Conservation (phyloP, 495 filamentous ascomycete species). For the Aspergillus taichungensis region DNA sequence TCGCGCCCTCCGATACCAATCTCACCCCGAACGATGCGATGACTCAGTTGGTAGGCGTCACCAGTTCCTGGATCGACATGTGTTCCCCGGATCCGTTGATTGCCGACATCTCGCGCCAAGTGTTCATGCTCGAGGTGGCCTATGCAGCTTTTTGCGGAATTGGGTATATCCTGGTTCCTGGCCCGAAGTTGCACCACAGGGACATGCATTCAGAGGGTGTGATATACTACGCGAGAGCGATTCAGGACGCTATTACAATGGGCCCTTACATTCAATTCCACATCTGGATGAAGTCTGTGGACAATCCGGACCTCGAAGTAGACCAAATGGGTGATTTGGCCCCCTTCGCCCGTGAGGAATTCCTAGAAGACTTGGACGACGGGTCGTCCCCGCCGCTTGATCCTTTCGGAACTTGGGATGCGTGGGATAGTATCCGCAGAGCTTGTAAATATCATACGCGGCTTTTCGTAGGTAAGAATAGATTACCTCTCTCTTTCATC, state of each 20-base stretch:
- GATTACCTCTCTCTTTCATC: neutral
- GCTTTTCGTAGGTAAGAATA: conserved; percentile 75
- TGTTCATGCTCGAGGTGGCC: conserved; percentile 79
- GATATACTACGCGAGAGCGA: conserved; percentile 72
- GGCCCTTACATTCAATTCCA: conserved; percentile 70
- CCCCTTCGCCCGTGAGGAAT: conserved; percentile 49
- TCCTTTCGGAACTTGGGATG: conserved; percentile 77
- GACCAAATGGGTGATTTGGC: conserved; percentile 49
- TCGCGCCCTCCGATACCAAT: conserved; percentile 64
- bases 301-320: conserved; percentile 42
- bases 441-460: conserved; percentile 77
- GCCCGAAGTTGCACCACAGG: conserved; percentile 52
- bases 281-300: conserved; percentile 73
- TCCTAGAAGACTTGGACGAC: conserved; percentile 27
- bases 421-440: conserved; percentile 81
- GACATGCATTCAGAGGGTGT: conserved; percentile 37
- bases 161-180: conserved; percentile 70
- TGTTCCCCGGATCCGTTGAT: conserved; percentile 75
- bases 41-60: conserved; percentile 60
- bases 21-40: conserved; percentile 64
- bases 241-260: conserved; percentile 67
- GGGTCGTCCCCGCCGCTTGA: conserved; percentile 39
- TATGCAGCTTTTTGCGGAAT: conserved; percentile 94
- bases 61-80: conserved; percentile 84
- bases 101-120: conserved; percentile 74